These are phyloP conservation scores for Erythrophleum fordii DNA, from an alignment of 306 rosid genomes.

Conservation along the genomic window DNA sequence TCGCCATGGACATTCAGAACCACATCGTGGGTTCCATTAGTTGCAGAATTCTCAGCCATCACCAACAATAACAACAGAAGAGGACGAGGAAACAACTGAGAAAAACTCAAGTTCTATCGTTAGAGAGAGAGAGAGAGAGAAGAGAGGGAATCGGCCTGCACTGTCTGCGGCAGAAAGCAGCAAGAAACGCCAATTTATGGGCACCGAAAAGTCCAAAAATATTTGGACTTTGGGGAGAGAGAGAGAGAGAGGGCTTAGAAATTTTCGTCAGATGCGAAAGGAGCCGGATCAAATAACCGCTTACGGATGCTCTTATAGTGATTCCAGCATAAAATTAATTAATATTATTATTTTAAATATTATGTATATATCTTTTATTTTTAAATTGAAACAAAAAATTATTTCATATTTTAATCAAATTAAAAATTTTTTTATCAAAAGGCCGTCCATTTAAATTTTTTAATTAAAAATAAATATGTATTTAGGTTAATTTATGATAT, in stretches of 20 bases:
- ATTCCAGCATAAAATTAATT: too few species aligned
- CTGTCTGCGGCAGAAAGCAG: too few species aligned
- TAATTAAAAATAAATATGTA: too few species aligned
- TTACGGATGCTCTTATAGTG: not conserved
- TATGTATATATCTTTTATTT: too few species aligned
- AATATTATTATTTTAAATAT: not conserved
- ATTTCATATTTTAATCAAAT: too few species aligned
- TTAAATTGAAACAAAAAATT: too few species aligned
- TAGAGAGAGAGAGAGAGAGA: not conserved
- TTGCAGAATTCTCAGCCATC: conserved; percentile 59
- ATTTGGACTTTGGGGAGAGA: too few species aligned
- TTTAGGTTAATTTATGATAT: too few species aligned
- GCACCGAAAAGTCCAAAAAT: conserved; percentile 23
- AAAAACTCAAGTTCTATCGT: not conserved
- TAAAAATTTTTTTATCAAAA: too few species aligned
- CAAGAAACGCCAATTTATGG: conserved; percentile 53
- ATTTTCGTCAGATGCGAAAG: conserved; percentile 14
- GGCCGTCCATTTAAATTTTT: too few species aligned
- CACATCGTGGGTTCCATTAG: conserved; percentile 43
- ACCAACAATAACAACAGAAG: not conserved
- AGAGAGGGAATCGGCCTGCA: too few species aligned
- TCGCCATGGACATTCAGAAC: conserved; percentile 52
- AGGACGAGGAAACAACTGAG: not conserved
- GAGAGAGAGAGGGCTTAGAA: conserved; percentile 20
- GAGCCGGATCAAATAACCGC: conserved; percentile 5